Conservation (phyloP, 2,329 filamentous ascomycete genomes). For the Phaeosphaeria sp. region DNA sequence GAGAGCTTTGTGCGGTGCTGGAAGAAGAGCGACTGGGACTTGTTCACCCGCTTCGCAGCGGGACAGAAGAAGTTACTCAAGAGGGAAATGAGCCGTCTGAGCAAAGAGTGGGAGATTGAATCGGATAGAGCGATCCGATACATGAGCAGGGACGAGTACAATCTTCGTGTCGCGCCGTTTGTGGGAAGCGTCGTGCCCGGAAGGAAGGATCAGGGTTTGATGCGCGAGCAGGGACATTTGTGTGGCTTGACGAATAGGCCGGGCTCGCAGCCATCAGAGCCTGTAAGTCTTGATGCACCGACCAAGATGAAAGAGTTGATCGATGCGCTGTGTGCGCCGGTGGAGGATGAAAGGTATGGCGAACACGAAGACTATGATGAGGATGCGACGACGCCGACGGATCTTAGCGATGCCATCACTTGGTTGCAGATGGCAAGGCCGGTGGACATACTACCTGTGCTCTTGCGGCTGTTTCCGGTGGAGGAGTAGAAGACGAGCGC, state of each 20-base stretch:
- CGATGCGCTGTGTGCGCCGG: conserved; percentile 12
- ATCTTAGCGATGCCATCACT: conserved; percentile 14
- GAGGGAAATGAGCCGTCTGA: conserved; percentile 15
- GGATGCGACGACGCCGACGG: conserved; percentile 9
- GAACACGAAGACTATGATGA: not conserved
- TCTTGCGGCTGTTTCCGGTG: conserved; percentile 16
- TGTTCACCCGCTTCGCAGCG: conserved; percentile 12
- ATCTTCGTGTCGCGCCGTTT: conserved; percentile 17
- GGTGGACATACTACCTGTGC: conserved; percentile 13
- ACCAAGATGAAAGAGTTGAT: conserved; percentile 5
- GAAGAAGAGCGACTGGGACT: conserved; percentile 14
- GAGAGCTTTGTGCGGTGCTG: conserved; percentile 24
- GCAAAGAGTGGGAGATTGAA: conserved; percentile 15
- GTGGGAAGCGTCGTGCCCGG: conserved; percentile 22
- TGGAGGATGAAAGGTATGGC: not conserved
- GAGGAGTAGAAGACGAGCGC: not conserved
- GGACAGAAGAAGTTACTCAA: conserved; percentile 25
- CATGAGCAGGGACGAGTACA: conserved; percentile 11
- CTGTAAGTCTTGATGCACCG: not conserved
- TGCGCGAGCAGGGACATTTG: not conserved
- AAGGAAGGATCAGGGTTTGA: conserved; percentile 9
- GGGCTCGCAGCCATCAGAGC: not conserved
- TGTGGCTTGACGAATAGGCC: not conserved
- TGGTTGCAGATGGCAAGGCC: conserved; percentile 9
- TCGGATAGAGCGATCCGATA: conserved; percentile 3